phyloP scores from a whole-genome alignment of 192 early-diverging fungal species.

The Oehlia diaphana region DNA sequence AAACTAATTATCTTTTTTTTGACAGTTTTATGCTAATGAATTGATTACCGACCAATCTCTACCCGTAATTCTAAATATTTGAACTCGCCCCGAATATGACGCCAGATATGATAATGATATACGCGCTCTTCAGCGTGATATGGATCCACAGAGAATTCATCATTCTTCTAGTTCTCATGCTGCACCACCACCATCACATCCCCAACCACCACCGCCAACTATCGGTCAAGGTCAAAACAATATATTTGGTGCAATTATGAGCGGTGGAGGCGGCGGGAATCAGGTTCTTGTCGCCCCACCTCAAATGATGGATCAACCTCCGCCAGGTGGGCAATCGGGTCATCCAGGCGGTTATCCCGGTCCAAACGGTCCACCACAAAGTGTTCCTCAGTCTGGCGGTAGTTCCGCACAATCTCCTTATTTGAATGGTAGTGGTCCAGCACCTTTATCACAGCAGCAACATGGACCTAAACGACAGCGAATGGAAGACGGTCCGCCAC shows the following conservation, averaged over 20 bases:
- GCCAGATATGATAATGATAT: conserved; percentile 82
- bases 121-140: conserved; percentile 73
- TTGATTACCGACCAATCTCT: neutral
- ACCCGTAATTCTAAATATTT: neutral
- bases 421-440: conserved; percentile 40
- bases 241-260: conserved; percentile 56
- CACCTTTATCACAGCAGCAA: conserved; percentile 42
- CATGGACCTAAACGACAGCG: conserved; percentile 38
- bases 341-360: conserved; percentile 36
- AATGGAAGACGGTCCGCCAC: conserved; percentile 40
- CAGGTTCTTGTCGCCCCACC: conserved; percentile 51
- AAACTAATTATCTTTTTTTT: neutral
- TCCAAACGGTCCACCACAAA: conserved; percentile 39
- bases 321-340: conserved; percentile 33
- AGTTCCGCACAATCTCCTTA: conserved; percentile 44
- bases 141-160: conserved; percentile 69
- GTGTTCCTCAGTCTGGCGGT: conserved; percentile 37
- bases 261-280: conserved; percentile 42
- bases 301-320: conserved; percentile 50
- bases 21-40: neutral
- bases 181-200: conserved; percentile 51
- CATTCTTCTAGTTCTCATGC: conserved; percentile 51
- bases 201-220: conserved; percentile 60
- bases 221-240: conserved; percentile 64
- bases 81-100: neutral